Evolutionary conservation across 2,329 filamentous ascomycete genomes (phyloP).

Genomic region (Chlorencoelia australis): DNA sequence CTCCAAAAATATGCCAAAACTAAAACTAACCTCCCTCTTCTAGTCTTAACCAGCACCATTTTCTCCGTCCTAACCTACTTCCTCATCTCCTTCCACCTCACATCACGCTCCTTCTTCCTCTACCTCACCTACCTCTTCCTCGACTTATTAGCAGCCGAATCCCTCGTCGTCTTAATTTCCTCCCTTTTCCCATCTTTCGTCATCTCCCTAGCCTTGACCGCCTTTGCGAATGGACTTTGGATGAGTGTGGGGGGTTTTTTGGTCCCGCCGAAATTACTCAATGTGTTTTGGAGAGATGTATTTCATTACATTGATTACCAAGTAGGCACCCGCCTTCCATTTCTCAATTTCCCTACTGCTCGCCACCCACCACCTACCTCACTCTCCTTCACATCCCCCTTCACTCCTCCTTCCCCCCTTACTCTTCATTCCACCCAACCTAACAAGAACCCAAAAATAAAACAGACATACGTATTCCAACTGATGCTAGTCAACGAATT

Average conservation of each 20-base stretch:
- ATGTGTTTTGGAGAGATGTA: slow-evolving; percentile 77
- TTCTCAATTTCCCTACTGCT: no score
- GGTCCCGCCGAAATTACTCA: slow-evolving; percentile 60
- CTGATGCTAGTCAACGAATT: slow-evolving; percentile 95
- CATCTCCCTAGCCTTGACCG: slow-evolving; percentile 65
- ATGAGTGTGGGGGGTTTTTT: slow-evolving; percentile 81
- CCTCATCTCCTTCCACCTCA: slow-evolving; percentile 65
- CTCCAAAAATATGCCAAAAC: neutral
- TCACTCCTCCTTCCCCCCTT: no score
- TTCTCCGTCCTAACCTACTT: slow-evolving; percentile 73
- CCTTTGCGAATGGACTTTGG: slow-evolving; percentile 83
- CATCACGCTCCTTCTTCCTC: slow-evolving; percentile 57
- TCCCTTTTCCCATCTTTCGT: slow-evolving; percentile 71
- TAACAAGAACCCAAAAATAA: no score
- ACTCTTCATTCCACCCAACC: no score
- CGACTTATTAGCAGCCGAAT: slow-evolving; percentile 72
- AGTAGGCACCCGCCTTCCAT: no score
- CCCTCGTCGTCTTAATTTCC: slow-evolving; percentile 67
- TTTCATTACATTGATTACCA: slow-evolving; percentile 89
- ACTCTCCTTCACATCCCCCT: no score
- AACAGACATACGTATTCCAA: slow-evolving; percentile 67
- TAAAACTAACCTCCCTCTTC: slow-evolving; percentile 10
- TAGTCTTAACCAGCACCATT: slow-evolving; percentile 60
- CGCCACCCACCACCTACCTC: no score
- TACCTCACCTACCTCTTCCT: slow-evolving; percentile 82